Evolutionary conservation across 305 asterid genomes (phyloP), one percentile per base, ranked within the genome.

Genomic region (Fraxinus paxiana): DNA sequence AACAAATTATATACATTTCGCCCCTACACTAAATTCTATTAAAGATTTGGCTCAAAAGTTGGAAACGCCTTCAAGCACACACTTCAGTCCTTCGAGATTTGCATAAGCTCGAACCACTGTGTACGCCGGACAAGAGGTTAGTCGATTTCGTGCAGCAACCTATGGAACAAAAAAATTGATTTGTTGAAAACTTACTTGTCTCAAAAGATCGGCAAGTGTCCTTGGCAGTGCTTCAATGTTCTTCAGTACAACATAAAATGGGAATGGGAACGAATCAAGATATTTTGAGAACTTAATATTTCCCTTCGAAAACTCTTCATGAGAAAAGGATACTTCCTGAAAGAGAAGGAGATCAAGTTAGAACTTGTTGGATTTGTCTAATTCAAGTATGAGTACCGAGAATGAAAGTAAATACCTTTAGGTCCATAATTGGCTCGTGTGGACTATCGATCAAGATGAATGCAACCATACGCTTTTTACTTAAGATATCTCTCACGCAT

Each of bases 31-130:
- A 54, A 54, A 54, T 17, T 54, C 12, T 54, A 54, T 51, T 51
- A 51, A 48, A 48, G 8, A 48, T n/a, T 48, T 48, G 7, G 61
- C 61, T 48, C 61, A 48, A 15, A 1, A 38, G 46, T 38, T 10
- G 13, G 46, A 38, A 38, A 38, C 46, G 13, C 46, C 46, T 38
- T 38, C 46, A 38, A 38, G 46, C 13, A 38, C 3, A 22, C 15
- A 20, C 28, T 7, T 26, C 83, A 91, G 70, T 89, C 91, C 83
- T 87, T 87, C 2, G 92, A 85, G 77, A 87, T 31, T 79, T 90
- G 97, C 97, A 93, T 95, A 65, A 95, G 97, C 90, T 95, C 98
- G 78, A 95, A 95, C 98, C 98, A 95, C 98, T 95, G 94, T 28
- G 70, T 13, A 35, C 13, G 84, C 56, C 41, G 74, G 65, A 54